Evolutionary conservation across 257 asterid species (phyloP).

Genomic region (Ballota nigra): DNA sequence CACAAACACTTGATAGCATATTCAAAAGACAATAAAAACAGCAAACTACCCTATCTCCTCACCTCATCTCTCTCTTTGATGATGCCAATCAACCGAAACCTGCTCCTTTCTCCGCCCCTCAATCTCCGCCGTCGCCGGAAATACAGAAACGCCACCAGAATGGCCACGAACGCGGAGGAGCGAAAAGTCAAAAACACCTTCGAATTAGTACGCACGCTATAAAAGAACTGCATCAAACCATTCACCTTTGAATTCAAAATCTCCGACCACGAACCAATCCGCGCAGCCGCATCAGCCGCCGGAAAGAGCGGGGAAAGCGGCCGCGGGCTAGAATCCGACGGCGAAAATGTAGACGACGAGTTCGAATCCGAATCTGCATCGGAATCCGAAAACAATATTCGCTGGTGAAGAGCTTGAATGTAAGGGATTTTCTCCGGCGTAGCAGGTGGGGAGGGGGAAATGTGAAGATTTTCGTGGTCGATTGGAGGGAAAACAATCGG

Average conservation of each 20-base stretch:
- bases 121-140: slow-evolving; percentile 39
- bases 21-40: neutral
- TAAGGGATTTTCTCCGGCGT: neutral
- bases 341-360: slow-evolving; percentile 41
- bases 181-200: slow-evolving; percentile 22
- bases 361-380: slow-evolving; percentile 29
- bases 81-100: slow-evolving; percentile 26
- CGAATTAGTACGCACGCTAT: slow-evolving; percentile 20
- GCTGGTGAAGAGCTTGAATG: slow-evolving; percentile 11
- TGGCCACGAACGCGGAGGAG: slow-evolving; percentile 26
- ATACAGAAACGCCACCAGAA: slow-evolving; percentile 31
- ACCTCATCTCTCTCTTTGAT: slow-evolving; percentile 48
- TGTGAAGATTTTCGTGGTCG: slow-evolving; percentile 68
- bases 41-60: neutral
- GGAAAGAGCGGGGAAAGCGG: slow-evolving; percentile 27
- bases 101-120: slow-evolving; percentile 15
- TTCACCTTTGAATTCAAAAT: slow-evolving; percentile 31
- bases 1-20: slow-evolving; percentile 31
- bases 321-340: slow-evolving; percentile 32
- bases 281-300: neutral
- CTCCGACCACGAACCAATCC: slow-evolving; percentile 35
- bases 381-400: slow-evolving; percentile 22
- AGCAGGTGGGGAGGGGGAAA: slow-evolving; percentile 22
- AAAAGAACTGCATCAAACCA: neutral
- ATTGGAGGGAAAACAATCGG: slow-evolving; percentile 53